Conservation (phyloP, 495 filamentous ascomycete genomes). For the Coniosporium apollinis region DNA sequence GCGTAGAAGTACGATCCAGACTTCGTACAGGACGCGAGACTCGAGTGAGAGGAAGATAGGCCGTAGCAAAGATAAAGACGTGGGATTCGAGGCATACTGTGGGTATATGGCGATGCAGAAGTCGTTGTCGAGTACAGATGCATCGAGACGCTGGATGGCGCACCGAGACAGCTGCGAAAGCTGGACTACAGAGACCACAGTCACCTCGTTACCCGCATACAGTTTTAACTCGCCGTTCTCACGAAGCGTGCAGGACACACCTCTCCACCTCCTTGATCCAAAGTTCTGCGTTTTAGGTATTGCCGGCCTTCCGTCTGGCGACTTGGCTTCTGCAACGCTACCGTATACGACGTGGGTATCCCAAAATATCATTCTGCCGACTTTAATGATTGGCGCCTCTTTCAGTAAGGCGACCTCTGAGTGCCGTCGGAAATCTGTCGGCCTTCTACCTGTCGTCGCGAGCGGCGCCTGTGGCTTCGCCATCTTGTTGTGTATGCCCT, state of each 20-base stretch:
- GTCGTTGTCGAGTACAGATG: constrained; percentile 84
- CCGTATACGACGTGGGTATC: constrained; percentile 44
- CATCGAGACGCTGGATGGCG: constrained; percentile 75
- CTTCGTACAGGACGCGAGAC: constrained; percentile 76
- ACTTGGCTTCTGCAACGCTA: constrained; percentile 29
- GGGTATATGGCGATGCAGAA: constrained; percentile 88
- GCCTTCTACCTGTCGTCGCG: constrained; percentile 32
- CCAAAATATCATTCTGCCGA: constrained; percentile 88
- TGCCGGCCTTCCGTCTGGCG: constrained; percentile 20
- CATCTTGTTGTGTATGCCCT: constrained; percentile 57
- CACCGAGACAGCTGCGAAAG: constrained; percentile 79
- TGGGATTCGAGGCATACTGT: constrained; percentile 55
- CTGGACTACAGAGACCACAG: constrained; percentile 64
- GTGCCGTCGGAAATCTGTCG: constrained; percentile 41
- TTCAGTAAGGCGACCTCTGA: constrained; percentile 46
- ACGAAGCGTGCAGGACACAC: constrained; percentile 80
- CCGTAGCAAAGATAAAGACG: constrained; percentile 43
- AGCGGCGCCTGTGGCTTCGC: constrained; percentile 40
- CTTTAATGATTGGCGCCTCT: constrained; percentile 85
- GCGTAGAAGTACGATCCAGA: constrained; percentile 87
- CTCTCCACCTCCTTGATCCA: constrained; percentile 53
- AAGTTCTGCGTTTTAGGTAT: constrained; percentile 39
- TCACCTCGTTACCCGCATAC: constrained; percentile 64
- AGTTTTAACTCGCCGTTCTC: constrained; percentile 94
- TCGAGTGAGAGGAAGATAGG: constrained; percentile 79